A percentile compares a stretch with the other conserved stretches of the same genome.
phyloP scores from a whole-genome alignment of 108 stramenopile genomes.

The Skeletonema costatum region DNA sequence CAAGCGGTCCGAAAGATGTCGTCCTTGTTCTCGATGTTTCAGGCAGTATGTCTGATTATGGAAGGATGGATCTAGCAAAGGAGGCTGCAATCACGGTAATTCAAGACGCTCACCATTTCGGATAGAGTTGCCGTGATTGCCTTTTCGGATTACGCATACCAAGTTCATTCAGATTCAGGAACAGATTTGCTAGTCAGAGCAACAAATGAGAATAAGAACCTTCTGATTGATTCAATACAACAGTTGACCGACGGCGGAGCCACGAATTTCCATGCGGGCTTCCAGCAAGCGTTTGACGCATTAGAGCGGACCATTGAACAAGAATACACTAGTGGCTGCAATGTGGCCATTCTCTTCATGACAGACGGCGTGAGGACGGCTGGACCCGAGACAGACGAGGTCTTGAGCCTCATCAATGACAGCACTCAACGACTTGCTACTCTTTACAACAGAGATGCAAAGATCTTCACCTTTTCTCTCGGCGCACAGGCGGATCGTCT shows the following conservation, averaged over 20 bases:
- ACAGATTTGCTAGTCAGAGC: background rate
- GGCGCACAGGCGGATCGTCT: too few species aligned
- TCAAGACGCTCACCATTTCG: too few species aligned
- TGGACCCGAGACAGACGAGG: background rate
- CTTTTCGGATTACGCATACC: constrained; percentile 7
- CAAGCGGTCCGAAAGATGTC: constrained; percentile 37
- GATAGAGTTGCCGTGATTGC: constrained; percentile 33
- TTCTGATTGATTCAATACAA: background rate
- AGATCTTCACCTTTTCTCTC: background rate
- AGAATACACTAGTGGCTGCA: too few species aligned
- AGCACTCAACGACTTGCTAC: constrained; percentile 5
- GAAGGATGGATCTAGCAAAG: constrained; percentile 19
- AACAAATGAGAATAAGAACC: background rate
- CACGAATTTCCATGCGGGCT: constrained; percentile 44
- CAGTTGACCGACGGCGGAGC: background rate
- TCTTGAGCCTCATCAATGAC: constrained; percentile 31
- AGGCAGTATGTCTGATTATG: constrained; percentile 46
- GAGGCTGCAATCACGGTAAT: too few species aligned
- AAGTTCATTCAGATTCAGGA: constrained; percentile 38
- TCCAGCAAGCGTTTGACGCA: constrained; percentile 21
- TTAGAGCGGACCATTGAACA: background rate
- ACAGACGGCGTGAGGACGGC: too few species aligned
- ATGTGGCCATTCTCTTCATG: too few species aligned
- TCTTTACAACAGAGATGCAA: background rate
- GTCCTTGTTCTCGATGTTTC: constrained; percentile 62